Percentiles rank a stretch among this genome's conserved stretches.
These are phyloP conservation scores for Tolypocladium ophioglossoides DNA, from an alignment of 2,329 filamentous ascomycete species.

Conservation along the genomic window DNA sequence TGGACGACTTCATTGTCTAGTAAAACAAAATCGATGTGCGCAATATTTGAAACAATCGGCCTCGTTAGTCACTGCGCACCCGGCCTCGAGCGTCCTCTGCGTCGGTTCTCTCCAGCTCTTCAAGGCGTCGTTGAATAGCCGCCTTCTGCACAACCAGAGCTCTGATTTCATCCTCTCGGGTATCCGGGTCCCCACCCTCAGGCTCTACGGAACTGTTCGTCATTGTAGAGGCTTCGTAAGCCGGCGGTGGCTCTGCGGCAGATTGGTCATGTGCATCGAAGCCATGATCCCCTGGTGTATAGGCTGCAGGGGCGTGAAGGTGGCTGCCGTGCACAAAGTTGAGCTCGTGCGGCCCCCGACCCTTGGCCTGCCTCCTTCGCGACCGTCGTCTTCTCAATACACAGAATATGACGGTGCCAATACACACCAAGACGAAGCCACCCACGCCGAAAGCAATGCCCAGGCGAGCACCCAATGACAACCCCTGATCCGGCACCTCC, in stretches of 20 bases:
- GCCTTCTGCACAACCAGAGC: conserved; percentile 22
- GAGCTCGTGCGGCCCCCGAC: conserved; percentile 2
- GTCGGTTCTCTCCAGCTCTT: conserved; percentile 17
- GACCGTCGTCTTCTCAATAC: conserved; percentile 13
- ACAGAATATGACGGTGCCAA: conserved; percentile 14
- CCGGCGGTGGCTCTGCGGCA: conserved; percentile 16
- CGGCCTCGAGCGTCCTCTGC: background rate
- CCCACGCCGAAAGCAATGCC: conserved; percentile 24
- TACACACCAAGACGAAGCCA: conserved; percentile 16
- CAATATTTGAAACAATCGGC: no score
- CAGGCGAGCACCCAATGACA: conserved; percentile 21
- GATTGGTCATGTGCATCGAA: conserved; percentile 1
- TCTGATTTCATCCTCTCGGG: conserved; percentile 19
- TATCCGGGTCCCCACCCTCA: conserved; percentile 9
- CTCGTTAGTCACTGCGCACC: background rate
- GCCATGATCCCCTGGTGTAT: background rate
- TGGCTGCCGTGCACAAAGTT: background rate
- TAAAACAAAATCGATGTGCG: background rate
- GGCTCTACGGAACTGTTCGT: conserved; percentile 12
- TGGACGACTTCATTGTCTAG: background rate
- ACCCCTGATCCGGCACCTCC: conserved; percentile 4
- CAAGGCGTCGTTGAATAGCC: conserved; percentile 22
- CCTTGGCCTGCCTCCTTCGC: conserved; percentile 8
- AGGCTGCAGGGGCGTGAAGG: background rate
- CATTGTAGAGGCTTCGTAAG: conserved; percentile 17